Base-by-base conservation (phyloP, 805 yeast species). In the Pichia kluyveri region DNA sequence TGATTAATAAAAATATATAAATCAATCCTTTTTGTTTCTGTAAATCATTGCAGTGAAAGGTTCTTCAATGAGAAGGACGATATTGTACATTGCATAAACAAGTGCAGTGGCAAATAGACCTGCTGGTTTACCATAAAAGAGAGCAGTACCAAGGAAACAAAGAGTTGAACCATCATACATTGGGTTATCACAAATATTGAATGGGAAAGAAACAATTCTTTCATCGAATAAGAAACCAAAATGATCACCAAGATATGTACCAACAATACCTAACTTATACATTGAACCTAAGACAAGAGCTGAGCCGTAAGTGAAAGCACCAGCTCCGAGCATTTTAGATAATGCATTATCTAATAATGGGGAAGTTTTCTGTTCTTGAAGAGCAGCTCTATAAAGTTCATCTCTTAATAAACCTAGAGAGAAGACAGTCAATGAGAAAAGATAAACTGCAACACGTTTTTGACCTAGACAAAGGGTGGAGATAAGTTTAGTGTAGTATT, bases 161-260 rank as follows among this genome's bases (percentile, higher is more conserved):
- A 91, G 69, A 23, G 90, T 78, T 10, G 96, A 86, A 15, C 99
- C 99, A 61, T 85, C 83, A 68, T 93, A 93, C 99, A 93, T 93
- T 54, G 99, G 99, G 67, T 93, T 91, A 60, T 88, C 83, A 54
- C 82, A 76, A 48, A 90, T 79, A 59, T 82, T 90, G 76, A 93
- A 93, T 15, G 99, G 99, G 76, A 93, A 93, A 1, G 85, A 81
- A 17, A 91, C 83, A 51, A 93, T 96, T 61, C 96, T 77, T 54
- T 86, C 78, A 53, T 82, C 81, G 93, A 91, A 93, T 58, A 93
- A 75, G 59, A 93, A 90, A 1, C 98, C 98, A 67, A 93, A 93
- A 69, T 93, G 95, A 66, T 93, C 99, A 40, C 99, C 99, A 51
- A 93, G 69, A 61, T 93, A 93, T 11, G 99, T 93, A 26, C 99